These are phyloP conservation scores for Neurospora terricola DNA, from an alignment of 495 filamentous ascomycete species.

Conservation along the genomic window DNA sequence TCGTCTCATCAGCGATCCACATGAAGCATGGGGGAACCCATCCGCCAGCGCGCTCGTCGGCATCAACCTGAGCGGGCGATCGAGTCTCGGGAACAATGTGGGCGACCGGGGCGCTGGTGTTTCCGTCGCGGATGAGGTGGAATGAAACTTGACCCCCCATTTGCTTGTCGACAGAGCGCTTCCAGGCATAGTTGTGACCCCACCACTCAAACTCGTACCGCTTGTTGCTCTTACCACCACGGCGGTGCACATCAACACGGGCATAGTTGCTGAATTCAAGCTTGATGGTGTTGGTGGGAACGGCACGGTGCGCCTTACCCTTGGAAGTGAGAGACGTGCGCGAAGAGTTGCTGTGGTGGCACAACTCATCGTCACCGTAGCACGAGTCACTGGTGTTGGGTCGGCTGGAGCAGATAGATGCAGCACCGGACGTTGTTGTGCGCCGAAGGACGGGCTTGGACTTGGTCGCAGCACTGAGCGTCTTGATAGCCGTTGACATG, in stretches of 20 bases:
- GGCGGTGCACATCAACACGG: conserved; percentile 71
- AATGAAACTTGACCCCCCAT: conserved; percentile 53
- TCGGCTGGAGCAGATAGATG: conserved; percentile 31
- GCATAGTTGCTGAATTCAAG: conserved; percentile 98
- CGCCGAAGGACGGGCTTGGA: conserved; percentile 43
- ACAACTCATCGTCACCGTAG: conserved; percentile 41
- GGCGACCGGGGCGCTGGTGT: conserved; percentile 56
- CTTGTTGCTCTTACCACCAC: conserved; percentile 59
- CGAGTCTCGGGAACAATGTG: conserved; percentile 77
- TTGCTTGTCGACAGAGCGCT: conserved; percentile 53
- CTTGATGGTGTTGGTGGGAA: conserved; percentile 63
- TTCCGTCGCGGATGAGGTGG: conserved; percentile 59
- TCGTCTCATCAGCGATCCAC: conserved; percentile 67
- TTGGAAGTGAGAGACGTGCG: conserved; percentile 22
- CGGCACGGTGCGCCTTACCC: conserved; percentile 21
- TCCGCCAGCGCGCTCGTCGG: conserved; percentile 70
- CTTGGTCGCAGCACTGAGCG: conserved; percentile 38
- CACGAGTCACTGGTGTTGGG: conserved; percentile 33
- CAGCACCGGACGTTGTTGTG: conserved; percentile 31
- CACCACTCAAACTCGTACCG: conserved; percentile 90
- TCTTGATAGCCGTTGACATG: conserved; percentile 63
- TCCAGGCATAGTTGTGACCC: conserved; percentile 81
- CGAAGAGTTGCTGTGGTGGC: conserved; percentile 26
- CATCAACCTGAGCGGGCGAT: conserved; percentile 55
- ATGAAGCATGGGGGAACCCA: conserved; percentile 88